Evolutionary conservation across 2,329 filamentous ascomycete species (phyloP).

Genomic region (Sporothrix schenckii): DNA sequence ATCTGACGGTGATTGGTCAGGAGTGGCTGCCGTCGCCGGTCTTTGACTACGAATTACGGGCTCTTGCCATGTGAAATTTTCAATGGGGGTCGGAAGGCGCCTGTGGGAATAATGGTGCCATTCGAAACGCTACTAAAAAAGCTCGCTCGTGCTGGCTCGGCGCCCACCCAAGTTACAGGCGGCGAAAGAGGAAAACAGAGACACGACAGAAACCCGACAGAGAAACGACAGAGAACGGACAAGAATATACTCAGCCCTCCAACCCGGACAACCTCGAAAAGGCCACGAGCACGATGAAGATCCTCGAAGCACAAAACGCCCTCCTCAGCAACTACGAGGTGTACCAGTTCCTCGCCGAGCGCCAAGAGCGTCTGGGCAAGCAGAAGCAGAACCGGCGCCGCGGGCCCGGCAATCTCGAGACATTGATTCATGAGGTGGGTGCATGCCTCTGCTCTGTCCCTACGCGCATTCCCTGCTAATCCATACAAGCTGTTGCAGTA

Average conservation of each 20-base stretch:
- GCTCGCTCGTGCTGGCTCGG: neutral
- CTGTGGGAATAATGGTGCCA: neutral
- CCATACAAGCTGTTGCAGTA: constrained; percentile 33
- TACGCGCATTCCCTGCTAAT: neutral
- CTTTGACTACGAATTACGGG: neutral
- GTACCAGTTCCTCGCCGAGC: constrained; percentile 63
- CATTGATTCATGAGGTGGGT: constrained; percentile 65
- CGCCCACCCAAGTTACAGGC: constrained; percentile 17
- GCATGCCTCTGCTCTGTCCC: neutral
- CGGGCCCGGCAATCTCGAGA: constrained; percentile 60
- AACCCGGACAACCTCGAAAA: neutral
- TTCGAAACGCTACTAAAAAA: constrained; percentile 26
- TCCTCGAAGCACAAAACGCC: constrained; percentile 70
- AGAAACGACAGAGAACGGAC: neutral
- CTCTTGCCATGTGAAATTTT: constrained; percentile 30
- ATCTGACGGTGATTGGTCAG: neutral
- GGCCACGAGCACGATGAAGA: constrained; percentile 58
- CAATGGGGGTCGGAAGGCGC: neutral
- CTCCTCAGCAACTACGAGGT: constrained; percentile 75
- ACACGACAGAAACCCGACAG: neutral
- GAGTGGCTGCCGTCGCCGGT: neutral
- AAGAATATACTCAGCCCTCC: neutral
- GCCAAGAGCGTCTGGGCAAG: constrained; percentile 49
- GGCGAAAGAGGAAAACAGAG: neutral
- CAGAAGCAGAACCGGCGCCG: constrained; percentile 57